Base-by-base conservation (phyloP, 345 rosid genomes). In the Camelina hispida region DNA sequence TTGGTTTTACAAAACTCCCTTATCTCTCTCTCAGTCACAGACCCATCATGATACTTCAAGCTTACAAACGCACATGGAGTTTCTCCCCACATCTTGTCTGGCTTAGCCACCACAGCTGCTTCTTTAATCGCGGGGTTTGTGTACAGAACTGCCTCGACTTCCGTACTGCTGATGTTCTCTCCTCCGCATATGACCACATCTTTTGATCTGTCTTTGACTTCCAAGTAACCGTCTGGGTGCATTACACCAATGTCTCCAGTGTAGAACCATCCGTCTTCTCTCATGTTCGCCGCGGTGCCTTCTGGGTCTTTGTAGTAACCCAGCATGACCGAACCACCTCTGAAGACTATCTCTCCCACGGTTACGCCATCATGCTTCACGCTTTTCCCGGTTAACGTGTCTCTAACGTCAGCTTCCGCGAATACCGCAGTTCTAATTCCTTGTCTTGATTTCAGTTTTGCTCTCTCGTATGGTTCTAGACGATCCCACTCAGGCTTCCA, bases 61-160 rank as follows among this genome's bases (percentile, higher is more conserved):
- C 83, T 82, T 69, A 89, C 82, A 64, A 89, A 87, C 22, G 91
- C 94, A 55, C 91, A 87, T 1, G 88, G 86, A 12, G 84, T 81
- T 62, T 89, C 89, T 5, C 88, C 89, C 91, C 94, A 89, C n/a
- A 81, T 75, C 25, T 80, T 68, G 30, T 88, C 84, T 1, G 85
- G 91, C 20, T 72, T 63, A 6, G 84, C 89, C 58, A 87, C 93
- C 50, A 87, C 89, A 11, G 93, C 91, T 6, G 79, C 93, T 72
- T 87, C 93, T 4, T 79, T 68, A 50, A 87, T 73, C 53, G 55
- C 78, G 1, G 87, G 89, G 68, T 87, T 80, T 3, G 75, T 60
- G 57, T 87, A 88, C 75, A 88, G 51, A 66, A 88, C 85, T 1
- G 84, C 62, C 69, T 88, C 89, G 2, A 86, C 83, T 74, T 88